Base-by-base conservation (phyloP, 2,329 filamentous ascomycete genomes). In the Erysiphe neolycopersici region DNA sequence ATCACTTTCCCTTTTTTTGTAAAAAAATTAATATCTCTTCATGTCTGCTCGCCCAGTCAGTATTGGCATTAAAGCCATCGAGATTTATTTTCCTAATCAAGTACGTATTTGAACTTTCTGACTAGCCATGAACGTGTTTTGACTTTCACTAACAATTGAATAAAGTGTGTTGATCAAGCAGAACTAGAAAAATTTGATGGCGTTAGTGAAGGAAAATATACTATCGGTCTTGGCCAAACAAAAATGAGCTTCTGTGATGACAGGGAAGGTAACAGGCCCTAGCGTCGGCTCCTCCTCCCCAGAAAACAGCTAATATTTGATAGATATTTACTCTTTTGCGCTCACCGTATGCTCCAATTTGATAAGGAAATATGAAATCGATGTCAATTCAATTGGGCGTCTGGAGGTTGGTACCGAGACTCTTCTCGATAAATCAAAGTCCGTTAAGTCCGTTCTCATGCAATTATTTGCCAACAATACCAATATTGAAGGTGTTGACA, bases 161-260 rank as follows among this genome's bases (percentile, higher is more conserved):
- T 33, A 13, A 48, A 87, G 80, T 89, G 82, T 63, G 79, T 89
- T 55, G 78, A 85, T 58, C 81, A 89, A 64, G 61, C 66, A 46
- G 79, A 85, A 60, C 71, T 89, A 49, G 80, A 87, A 62, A 80
- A 82, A 63, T 82, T 83, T 63, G 81, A 89, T 71, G 80, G 79
- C 60, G 79, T 82, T 56, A 71, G 71, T 59, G 61, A 73, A 45
- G 81, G 81, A 52, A 89, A 89, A 65, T 89, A 89, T 69, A 89
- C 81, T 57, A 87, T 89, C 64, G 81, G 81, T 61, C 76, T 89
- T 45, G 81, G 81, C 56, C 81, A 89, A 70, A 87, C 79, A 59
- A 83, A 80, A 66, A 89, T 89, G 81, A 77, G 75, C 67, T 89
- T 89, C 65, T 87, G 81, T 61, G 81, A 89, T 62, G 81, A 89